A percentile compares a stretch with the other conserved stretches of the same genome.
phyloP scores from a whole-genome alignment of 106 monocot species.

The Allium cepa region DNA sequence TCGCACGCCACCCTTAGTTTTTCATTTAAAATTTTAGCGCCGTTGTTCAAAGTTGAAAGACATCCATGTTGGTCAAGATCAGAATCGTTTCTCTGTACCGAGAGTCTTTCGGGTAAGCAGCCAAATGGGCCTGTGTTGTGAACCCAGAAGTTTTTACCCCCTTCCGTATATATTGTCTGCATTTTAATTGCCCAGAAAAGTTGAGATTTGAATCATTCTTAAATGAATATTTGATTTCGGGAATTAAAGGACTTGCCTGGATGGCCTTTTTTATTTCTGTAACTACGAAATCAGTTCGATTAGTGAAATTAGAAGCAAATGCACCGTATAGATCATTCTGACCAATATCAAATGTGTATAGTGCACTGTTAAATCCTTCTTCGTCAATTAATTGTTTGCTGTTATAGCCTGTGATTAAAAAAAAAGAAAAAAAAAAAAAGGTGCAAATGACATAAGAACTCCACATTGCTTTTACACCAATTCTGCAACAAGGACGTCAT shows the following conservation, averaged over 20 bases:
- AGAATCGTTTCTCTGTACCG: slow-evolving; percentile 21
- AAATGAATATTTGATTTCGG: background rate
- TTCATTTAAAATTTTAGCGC: slow-evolving; percentile 44
- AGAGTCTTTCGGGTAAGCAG: slow-evolving; percentile 60
- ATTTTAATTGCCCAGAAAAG: background rate
- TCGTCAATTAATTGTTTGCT: slow-evolving; percentile 9
- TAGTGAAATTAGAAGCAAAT: slow-evolving; percentile 18
- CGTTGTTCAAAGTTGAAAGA: slow-evolving; percentile 40
- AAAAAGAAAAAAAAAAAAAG: no score
- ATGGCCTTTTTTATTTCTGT: slow-evolving; percentile 55
- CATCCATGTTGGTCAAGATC: slow-evolving; percentile 60
- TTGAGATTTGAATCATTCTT: background rate
- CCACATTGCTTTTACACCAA: no score
- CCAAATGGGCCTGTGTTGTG: slow-evolving; percentile 69
- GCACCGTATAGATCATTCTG: slow-evolving; percentile 63
- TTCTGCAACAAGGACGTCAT: no score
- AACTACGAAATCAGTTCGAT: slow-evolving; percentile 32
- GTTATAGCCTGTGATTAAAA: no score
- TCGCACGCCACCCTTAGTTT: slow-evolving; percentile 24
- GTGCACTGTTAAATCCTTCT: slow-evolving; percentile 44
- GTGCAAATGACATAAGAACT: no score
- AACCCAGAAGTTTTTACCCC: slow-evolving; percentile 65
- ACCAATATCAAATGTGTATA: slow-evolving; percentile 75
- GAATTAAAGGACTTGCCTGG: slow-evolving; percentile 18
- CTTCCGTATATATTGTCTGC: slow-evolving; percentile 45